Evolutionary conservation across 164 flowering plant species (phyloP).

Genomic region (Saururus chinensis): DNA sequence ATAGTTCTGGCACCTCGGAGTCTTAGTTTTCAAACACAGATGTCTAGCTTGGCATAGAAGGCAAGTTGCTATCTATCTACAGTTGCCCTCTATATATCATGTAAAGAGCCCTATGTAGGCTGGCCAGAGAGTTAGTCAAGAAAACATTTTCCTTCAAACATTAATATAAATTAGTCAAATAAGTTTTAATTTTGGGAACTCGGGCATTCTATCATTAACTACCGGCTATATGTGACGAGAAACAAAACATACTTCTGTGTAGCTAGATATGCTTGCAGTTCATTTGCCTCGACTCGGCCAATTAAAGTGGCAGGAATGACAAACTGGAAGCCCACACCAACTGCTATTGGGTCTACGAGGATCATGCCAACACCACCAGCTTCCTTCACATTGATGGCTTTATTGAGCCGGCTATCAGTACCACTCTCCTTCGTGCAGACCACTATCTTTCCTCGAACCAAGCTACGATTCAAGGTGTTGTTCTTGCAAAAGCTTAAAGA

Average conservation of each 20-base stretch:
- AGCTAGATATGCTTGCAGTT: conserved; percentile 5
- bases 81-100: too few species aligned
- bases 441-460: conserved; percentile 21
- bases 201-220: too few species aligned
- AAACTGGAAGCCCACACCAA: conserved; percentile 10
- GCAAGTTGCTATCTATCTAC: too few species aligned
- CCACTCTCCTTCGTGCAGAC: conserved; percentile 7
- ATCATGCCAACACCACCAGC: conserved; percentile 12
- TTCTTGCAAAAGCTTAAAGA: conserved; percentile 13
- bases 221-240: too few species aligned
- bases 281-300: conserved; percentile 3
- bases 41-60: too few species aligned
- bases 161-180: too few species aligned
- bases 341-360: conserved; percentile 7
- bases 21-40: too few species aligned
- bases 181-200: too few species aligned
- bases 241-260: conserved; percentile 5
- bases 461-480: conserved; percentile 8
- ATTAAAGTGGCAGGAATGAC: conserved; percentile 9
- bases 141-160: too few species aligned
- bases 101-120: too few species aligned
- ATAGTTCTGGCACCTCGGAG: too few species aligned
- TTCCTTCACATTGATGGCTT: conserved; percentile 5
- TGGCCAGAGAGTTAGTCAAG: too few species aligned
- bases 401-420: not conserved